Evolutionary conservation across 805 yeast species (phyloP).

Genomic region (Naumovozyma dairenensis): DNA sequence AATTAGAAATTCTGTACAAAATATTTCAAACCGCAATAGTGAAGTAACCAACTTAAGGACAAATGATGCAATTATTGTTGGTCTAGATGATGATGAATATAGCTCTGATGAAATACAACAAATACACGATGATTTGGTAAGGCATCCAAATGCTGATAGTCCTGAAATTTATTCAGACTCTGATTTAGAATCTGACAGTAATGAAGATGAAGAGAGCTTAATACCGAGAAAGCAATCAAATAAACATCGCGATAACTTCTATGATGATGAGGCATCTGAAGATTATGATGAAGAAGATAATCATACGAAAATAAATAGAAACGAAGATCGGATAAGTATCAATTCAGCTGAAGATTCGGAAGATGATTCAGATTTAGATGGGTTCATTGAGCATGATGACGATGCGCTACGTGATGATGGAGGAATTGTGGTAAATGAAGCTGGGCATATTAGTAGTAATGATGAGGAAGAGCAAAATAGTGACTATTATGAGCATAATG

Average conservation of each 20-base stretch:
- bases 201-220: constrained; percentile 1
- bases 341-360: too few species aligned
- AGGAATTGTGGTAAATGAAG: constrained; percentile 2
- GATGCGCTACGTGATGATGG: constrained; percentile 2
- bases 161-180: constrained; percentile 2
- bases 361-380: constrained; percentile 14
- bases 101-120: constrained; percentile 20
- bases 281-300: constrained; percentile 9
- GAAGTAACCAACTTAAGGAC: constrained; percentile 1
- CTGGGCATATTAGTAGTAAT: neutral
- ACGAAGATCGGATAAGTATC: too few species aligned
- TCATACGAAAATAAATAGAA: constrained; percentile 3
- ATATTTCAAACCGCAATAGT: constrained; percentile 1
- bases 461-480: constrained; percentile 12
- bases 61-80: constrained; percentile 2
- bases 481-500: constrained; percentile 25
- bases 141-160: constrained; percentile 1
- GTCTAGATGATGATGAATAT: constrained; percentile 15
- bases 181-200: constrained; percentile 5
- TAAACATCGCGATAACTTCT: too few species aligned
- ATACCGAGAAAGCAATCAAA: constrained; percentile 2
- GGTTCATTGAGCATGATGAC: constrained; percentile 15
- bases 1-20: constrained; percentile 27
- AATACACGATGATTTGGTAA: constrained; percentile 5
- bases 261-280: constrained; percentile 8